These are phyloP conservation scores for Suillus alpinus DNA, from an alignment of 768 basidiomycete species.

Conservation along the genomic window DNA sequence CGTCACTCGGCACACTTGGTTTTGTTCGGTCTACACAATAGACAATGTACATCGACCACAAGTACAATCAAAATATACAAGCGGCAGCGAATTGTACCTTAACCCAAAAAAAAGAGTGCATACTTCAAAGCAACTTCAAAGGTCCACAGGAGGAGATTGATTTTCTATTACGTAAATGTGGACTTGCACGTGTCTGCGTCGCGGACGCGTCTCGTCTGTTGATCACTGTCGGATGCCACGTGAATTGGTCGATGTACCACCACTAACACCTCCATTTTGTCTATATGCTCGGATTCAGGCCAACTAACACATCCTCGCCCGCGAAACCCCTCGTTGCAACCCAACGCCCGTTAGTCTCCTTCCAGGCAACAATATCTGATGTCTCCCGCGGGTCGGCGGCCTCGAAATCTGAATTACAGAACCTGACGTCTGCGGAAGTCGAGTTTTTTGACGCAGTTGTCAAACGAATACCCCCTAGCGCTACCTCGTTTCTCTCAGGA, in stretches of 20 bases:
- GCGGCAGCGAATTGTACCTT: background rate
- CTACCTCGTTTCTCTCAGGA: constrained; percentile 76
- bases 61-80: background rate
- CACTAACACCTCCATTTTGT: constrained; percentile 3
- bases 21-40: constrained; percentile 63
- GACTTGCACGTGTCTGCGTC: constrained; percentile 15
- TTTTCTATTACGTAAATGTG: background rate
- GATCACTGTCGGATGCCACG: constrained; percentile 1
- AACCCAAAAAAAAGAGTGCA: background rate
- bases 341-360: constrained; percentile 6
- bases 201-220: constrained; percentile 17
- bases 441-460: constrained; percentile 76
- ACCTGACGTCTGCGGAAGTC: constrained; percentile 55
- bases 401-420: constrained; percentile 48
- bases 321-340: constrained; percentile 27
- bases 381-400: constrained; percentile 39
- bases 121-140: too few relatives aligned
- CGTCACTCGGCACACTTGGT: constrained; percentile 70
- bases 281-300: constrained; percentile 45
- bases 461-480: constrained; percentile 57
- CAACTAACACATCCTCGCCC: constrained; percentile 48
- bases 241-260: constrained; percentile 1
- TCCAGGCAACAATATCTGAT: constrained; percentile 26
- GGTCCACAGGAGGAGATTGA: background rate
- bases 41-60: constrained; percentile 29